These are phyloP conservation scores for Pyrus pyrifolia DNA, from an alignment of 306 rosid species.

Conservation along the genomic window DNA sequence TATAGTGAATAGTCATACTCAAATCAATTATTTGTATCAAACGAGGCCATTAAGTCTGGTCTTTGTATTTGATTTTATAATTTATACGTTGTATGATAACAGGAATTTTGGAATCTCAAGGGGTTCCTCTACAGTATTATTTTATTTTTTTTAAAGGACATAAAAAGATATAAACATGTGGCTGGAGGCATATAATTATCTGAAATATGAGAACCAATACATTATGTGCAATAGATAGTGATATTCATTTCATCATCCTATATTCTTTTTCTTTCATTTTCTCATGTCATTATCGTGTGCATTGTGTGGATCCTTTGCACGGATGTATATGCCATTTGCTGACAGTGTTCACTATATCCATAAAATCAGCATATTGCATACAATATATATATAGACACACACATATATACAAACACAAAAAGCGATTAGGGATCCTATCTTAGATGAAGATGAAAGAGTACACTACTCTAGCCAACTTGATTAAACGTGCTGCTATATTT, in stretches of 20 bases:
- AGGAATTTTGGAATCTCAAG: too few species aligned
- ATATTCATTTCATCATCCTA: not conserved
- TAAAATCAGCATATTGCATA: not conserved
- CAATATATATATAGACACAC: too few species aligned
- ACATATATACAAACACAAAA: too few species aligned
- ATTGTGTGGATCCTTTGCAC: not conserved
- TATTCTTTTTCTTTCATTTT: not conserved
- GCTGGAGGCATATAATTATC: not conserved
- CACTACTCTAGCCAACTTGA: too few species aligned
- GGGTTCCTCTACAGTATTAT: too few species aligned
- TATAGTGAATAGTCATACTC: too few species aligned
- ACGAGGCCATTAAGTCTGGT: not conserved
- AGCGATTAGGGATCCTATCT: too few species aligned
- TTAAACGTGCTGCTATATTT: too few species aligned
- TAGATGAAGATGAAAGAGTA: too few species aligned
- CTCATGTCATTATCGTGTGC: not conserved
- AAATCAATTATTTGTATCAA: too few species aligned
- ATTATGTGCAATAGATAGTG: not conserved
- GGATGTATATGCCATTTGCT: not conserved
- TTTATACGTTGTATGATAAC: not conserved
- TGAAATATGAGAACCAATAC: not conserved
- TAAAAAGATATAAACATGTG: too few species aligned
- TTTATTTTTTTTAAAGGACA: not conserved
- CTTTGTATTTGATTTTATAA: not conserved
- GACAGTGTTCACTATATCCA: not conserved